phyloP scores from a whole-genome alignment of 495 filamentous ascomycete species.

The Aspergillus campestris region DNA sequence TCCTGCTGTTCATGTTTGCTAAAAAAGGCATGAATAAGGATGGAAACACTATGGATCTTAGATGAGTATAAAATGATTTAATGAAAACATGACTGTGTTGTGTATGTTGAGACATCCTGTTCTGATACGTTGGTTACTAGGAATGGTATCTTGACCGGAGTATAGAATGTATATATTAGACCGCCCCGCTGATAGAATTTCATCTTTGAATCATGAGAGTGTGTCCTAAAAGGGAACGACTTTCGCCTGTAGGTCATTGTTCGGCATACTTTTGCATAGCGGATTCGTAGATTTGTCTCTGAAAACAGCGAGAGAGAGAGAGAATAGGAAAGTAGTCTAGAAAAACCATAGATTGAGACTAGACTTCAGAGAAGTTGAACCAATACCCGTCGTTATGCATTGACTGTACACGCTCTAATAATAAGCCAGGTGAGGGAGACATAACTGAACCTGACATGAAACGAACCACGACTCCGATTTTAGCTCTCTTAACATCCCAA shows the following conservation, averaged over 20 bases:
- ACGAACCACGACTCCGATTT: slow-evolving; percentile 27
- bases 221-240: too few species aligned
- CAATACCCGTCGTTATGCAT: slow-evolving; percentile 31
- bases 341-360: slow-evolving; percentile 14
- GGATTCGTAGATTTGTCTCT: too few species aligned
- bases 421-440: slow-evolving; percentile 17
- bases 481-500: slow-evolving; percentile 11
- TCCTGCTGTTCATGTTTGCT: too few species aligned
- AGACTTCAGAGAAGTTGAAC: slow-evolving; percentile 20
- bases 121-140: slow-evolving; percentile 11
- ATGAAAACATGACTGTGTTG: too few species aligned
- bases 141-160: not conserved
- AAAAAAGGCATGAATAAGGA: too few species aligned
- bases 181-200: too few species aligned
- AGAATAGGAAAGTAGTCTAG: not conserved
- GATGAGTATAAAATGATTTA: too few species aligned
- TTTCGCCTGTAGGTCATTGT: too few species aligned
- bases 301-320: not conserved
- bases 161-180: too few species aligned
- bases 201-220: too few species aligned
- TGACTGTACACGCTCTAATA: slow-evolving; percentile 35
- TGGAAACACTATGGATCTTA: not conserved
- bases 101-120: too few species aligned
- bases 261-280: too few species aligned
- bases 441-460: slow-evolving; percentile 19